phyloP scores from a whole-genome alignment of 192 early-diverging fungal species.

The Spizellomyces punctatus region DNA sequence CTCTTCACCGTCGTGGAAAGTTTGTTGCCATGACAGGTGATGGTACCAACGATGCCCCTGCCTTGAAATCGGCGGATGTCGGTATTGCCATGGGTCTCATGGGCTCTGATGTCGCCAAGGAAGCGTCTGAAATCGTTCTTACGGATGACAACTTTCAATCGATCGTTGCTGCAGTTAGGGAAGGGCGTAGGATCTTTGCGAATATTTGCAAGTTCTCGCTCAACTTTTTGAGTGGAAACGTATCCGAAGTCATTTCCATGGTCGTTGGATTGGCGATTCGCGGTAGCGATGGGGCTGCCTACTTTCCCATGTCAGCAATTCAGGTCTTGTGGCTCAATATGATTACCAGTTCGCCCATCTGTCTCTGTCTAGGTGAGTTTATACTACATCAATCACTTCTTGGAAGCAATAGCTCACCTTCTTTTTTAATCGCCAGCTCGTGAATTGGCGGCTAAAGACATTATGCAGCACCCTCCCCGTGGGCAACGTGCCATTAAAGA shows the following conservation, averaged over 20 bases:
- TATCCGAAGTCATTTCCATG: slow-evolving; percentile 48
- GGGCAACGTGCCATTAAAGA: slow-evolving; percentile 13
- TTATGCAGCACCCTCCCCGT: slow-evolving; percentile 14
- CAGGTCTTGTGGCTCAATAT: slow-evolving; percentile 95
- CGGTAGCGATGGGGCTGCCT: slow-evolving; percentile 57
- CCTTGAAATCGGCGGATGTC: slow-evolving; percentile 86
- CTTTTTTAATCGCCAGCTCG: slow-evolving; percentile 20
- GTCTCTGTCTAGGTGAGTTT: slow-evolving; percentile 45
- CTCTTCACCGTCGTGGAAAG: slow-evolving; percentile 74
- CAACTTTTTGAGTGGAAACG: slow-evolving; percentile 96
- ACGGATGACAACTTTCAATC: slow-evolving; percentile 92
- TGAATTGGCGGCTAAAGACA: slow-evolving; percentile 33
- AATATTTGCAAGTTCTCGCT: slow-evolving; percentile 95
- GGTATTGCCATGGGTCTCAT: slow-evolving; percentile 94
- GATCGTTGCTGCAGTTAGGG: slow-evolving; percentile 92
- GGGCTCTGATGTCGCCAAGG: slow-evolving; percentile 97
- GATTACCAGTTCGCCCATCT: slow-evolving; percentile 93
- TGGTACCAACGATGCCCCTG: slow-evolving; percentile 96
- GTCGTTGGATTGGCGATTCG: slow-evolving; percentile 40
- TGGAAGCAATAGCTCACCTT: too few species aligned
- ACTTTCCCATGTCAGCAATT: slow-evolving; percentile 82
- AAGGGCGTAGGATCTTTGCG: slow-evolving; percentile 94
- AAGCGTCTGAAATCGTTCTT: slow-evolving; percentile 89
- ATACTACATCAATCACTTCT: too few species aligned
- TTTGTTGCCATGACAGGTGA: slow-evolving; percentile 97